Conservation (phyloP, 2,329 filamentous ascomycete genomes). For the Colletotrichum lini region DNA sequence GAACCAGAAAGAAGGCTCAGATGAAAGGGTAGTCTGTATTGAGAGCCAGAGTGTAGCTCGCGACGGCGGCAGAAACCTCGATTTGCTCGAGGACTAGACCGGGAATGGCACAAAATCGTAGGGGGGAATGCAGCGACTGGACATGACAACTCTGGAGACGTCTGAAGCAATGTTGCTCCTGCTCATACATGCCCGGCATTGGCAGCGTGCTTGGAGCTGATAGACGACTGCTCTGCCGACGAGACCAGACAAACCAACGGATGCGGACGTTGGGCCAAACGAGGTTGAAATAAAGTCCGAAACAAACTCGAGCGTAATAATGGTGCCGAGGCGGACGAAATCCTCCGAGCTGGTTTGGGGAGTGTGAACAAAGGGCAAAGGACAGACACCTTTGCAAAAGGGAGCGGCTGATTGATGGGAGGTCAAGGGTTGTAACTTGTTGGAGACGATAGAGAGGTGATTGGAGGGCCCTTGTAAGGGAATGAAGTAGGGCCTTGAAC, state of each 20-base stretch:
- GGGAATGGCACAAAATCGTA: not conserved
- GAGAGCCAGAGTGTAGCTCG: not conserved
- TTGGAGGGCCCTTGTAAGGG: not conserved
- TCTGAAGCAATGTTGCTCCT: constrained; percentile 12
- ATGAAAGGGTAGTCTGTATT: too few relatives aligned
- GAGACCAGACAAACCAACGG: not conserved
- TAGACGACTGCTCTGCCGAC: not conserved
- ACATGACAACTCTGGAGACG: not conserved
- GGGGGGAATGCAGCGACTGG: not conserved
- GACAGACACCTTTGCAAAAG: not conserved
- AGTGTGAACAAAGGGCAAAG: not conserved
- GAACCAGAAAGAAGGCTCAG: not conserved
- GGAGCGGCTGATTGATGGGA: not conserved
- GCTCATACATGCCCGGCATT: constrained; percentile 21
- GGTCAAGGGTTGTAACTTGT: not conserved
- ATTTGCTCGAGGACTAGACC: not conserved
- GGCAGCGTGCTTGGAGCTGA: constrained; percentile 2
- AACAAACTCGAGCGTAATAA: not conserved
- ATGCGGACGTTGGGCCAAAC: not conserved
- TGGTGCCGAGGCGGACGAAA: not conserved
- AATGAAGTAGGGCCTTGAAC: not conserved
- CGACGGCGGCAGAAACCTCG: not conserved
- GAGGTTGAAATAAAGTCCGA: constrained; percentile 12
- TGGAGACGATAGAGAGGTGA: not conserved
- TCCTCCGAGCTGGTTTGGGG: not conserved